phyloP scores from a whole-genome alignment of 495 filamentous ascomycete species.

The Tetracladium marchalianum region DNA sequence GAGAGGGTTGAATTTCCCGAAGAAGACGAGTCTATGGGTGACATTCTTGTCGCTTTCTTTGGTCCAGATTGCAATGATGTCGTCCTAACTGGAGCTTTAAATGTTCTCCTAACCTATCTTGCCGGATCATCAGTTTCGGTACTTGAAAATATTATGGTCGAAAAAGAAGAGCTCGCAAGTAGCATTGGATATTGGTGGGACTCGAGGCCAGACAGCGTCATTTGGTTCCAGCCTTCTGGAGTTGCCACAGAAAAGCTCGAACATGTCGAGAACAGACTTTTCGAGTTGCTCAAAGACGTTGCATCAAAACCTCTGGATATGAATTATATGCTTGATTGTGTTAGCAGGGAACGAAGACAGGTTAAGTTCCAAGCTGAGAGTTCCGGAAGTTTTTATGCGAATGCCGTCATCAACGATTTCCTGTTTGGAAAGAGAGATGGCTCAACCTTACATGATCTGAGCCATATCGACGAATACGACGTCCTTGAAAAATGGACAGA shows the following conservation, averaged over 20 bases:
- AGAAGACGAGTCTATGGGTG: constrained; percentile 87
- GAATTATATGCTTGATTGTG: constrained; percentile 77
- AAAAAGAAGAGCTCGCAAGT: constrained; percentile 86
- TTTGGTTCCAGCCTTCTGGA: constrained; percentile 72
- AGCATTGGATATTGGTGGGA: constrained; percentile 68
- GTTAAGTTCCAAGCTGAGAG: constrained; percentile 71
- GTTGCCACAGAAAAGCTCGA: constrained; percentile 80
- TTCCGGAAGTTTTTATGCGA: constrained; percentile 64
- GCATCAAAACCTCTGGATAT: constrained; percentile 75
- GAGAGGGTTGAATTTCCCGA: constrained; percentile 88
- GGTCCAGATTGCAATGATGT: constrained; percentile 68
- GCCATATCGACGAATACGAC: constrained; percentile 64
- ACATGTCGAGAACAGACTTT: constrained; percentile 75
- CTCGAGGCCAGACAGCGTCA: constrained; percentile 65
- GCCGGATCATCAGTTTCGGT: constrained; percentile 87
- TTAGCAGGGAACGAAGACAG: constrained; percentile 65
- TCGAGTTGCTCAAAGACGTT: constrained; percentile 71
- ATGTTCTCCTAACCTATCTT: constrained; percentile 71
- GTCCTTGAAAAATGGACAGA: constrained; percentile 71
- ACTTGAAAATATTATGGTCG: constrained; percentile 84
- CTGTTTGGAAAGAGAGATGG: constrained; percentile 83
- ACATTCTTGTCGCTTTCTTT: constrained; percentile 73
- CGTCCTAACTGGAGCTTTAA: constrained; percentile 54
- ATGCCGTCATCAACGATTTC: constrained; percentile 79
- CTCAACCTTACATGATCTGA: constrained; percentile 61